These are phyloP conservation scores for Phymatotrichopsis omnivora DNA, from an alignment of 2,329 filamentous ascomycete species.

Conservation along the genomic window DNA sequence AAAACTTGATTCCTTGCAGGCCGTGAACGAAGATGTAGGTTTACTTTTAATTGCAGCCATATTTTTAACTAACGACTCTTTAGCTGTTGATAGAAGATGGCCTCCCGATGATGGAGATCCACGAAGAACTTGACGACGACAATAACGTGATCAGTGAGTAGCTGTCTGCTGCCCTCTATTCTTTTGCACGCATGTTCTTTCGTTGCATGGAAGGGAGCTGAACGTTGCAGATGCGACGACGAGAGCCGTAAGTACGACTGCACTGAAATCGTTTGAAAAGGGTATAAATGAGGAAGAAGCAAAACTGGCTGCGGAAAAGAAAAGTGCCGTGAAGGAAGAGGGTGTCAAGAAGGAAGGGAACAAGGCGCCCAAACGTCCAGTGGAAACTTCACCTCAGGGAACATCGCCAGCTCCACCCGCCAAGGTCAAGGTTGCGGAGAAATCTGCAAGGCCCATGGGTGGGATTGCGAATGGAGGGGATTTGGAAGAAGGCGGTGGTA, in stretches of 20 bases:
- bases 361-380: background rate
- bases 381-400: constrained; percentile 14
- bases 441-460: background rate
- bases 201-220: background rate
- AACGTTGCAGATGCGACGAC: constrained; percentile 14
- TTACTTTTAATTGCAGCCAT: too few relatives aligned
- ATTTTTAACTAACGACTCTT: background rate
- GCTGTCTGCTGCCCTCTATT: background rate
- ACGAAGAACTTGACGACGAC: constrained; percentile 84
- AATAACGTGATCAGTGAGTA: constrained; percentile 57
- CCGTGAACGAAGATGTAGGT: constrained; percentile 47
- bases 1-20: constrained; percentile 48
- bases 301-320: background rate
- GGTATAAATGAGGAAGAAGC: constrained; percentile 2
- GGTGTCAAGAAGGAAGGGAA: constrained; percentile 1
- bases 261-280: constrained; percentile 15
- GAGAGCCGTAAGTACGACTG: constrained; percentile 10
- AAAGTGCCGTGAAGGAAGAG: background rate
- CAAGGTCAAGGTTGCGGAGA: background rate
- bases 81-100: constrained; percentile 51
- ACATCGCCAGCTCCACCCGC: constrained; percentile 1
- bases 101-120: constrained; percentile 76
- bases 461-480: background rate
- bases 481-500: constrained; percentile 20
- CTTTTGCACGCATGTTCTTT: background rate